A percentile compares a stretch with the other conserved stretches of the same genome.
These are phyloP conservation scores for Termitomyces titanicus DNA, from an alignment of 768 basidiomycete genomes.

Conservation along the genomic window DNA sequence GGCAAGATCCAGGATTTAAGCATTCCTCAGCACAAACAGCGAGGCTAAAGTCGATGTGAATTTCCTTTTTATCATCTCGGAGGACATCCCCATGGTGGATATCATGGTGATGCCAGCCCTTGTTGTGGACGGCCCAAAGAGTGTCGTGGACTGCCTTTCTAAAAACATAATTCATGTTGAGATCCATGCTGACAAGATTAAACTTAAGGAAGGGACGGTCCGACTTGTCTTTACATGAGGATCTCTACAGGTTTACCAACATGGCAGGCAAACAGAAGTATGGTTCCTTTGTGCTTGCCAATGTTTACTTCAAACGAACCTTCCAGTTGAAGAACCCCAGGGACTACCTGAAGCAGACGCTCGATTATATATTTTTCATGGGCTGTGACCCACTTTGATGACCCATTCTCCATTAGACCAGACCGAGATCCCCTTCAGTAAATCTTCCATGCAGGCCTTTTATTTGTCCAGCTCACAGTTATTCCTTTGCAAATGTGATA, in stretches of 20 bases:
- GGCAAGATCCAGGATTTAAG: too few species aligned
- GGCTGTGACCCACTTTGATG: neutral
- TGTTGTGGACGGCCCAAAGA: neutral
- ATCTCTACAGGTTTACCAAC: neutral
- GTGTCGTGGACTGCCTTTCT: neutral
- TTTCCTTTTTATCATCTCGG: neutral
- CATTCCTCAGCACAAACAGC: too few species aligned
- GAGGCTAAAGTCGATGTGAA: too few species aligned
- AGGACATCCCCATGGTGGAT: neutral
- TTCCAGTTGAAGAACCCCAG: neutral
- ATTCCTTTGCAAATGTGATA: neutral
- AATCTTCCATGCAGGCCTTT: neutral
- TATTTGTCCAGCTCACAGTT: neutral
- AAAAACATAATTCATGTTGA: neutral
- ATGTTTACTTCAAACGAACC: neutral
- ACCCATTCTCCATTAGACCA: neutral
- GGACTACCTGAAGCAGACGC: neutral
- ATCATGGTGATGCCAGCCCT: neutral
- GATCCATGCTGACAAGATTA: neutral
- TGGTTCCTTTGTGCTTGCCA: neutral
- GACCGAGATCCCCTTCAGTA: neutral
- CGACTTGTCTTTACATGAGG: too few species aligned
- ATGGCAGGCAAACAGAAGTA: neutral
- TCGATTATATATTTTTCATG: neutral
- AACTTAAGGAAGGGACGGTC: too few species aligned